Percentiles rank a stretch among this genome's conserved stretches.
Conservation (phyloP, 2,329 filamentous ascomycete species). For the Microcyclospora pomicola region DNA sequence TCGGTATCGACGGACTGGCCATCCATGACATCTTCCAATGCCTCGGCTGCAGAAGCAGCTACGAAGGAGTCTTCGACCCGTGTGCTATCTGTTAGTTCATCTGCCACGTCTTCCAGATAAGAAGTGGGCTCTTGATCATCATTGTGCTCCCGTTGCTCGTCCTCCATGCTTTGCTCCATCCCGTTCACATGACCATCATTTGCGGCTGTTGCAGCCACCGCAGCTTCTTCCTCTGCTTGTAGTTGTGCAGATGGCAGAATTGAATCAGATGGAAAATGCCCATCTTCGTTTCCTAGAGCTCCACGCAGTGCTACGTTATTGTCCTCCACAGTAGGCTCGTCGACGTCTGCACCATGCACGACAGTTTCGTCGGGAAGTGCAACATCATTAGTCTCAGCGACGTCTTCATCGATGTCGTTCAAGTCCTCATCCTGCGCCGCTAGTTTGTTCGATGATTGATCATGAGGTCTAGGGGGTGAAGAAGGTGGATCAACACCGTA, state of each 20-base stretch:
- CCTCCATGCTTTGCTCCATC: neutral
- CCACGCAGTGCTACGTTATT: neutral
- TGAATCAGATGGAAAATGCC: constrained; percentile 15
- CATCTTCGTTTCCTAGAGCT: too few relatives aligned
- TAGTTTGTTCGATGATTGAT: too few relatives aligned
- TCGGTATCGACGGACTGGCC: too few relatives aligned
- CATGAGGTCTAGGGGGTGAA: too few relatives aligned
- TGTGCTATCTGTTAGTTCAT: constrained; percentile 15
- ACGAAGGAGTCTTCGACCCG: constrained; percentile 26
- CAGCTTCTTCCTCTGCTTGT: constrained; percentile 2
- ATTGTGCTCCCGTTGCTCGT: neutral
- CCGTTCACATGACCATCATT: too few relatives aligned
- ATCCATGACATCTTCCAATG: neutral
- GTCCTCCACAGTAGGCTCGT: neutral
- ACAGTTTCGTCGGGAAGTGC: constrained; percentile 3
- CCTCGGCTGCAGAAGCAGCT: constrained; percentile 1
- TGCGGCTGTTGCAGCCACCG: neutral
- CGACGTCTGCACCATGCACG: too few relatives aligned
- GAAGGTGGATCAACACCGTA: neutral
- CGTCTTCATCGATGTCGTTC: neutral
- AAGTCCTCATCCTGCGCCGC: neutral
- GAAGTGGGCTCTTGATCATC: neutral
- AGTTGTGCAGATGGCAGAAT: constrained; percentile 1
- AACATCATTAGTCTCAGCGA: constrained; percentile 2
- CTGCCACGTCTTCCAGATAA: neutral